Evolutionary conservation across 139 green algal genomes (phyloP).

Genomic region (Gonium pectorale): DNA sequence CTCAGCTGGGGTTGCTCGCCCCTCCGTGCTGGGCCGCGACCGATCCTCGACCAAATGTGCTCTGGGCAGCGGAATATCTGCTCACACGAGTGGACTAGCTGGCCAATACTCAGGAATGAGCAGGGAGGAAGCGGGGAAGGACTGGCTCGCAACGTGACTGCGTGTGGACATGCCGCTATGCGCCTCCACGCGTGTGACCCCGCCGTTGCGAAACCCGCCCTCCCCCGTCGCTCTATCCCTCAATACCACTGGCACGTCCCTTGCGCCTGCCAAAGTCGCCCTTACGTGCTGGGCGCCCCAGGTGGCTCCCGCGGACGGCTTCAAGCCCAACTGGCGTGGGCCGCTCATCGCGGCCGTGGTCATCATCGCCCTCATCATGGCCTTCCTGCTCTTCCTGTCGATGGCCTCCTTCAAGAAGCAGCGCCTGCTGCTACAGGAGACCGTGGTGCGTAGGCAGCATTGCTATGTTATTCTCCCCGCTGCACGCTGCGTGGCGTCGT

Average conservation of each 20-base stretch:
- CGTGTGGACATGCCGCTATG: no score
- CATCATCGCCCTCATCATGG: slow-evolving; percentile 48
- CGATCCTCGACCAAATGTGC: no score
- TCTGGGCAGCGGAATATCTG: not conserved
- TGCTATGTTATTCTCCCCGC: no score
- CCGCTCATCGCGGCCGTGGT: slow-evolving; percentile 56
- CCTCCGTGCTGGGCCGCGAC: no score
- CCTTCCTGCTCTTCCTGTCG: slow-evolving; percentile 50
- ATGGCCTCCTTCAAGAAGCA: slow-evolving; percentile 49
- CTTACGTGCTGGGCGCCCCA: not conserved
- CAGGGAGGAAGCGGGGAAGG: no score
- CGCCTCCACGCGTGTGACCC: no score
- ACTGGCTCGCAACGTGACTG: no score
- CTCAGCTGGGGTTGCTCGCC: no score
- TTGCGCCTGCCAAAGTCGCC: not conserved
- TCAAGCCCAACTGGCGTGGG: slow-evolving; percentile 18
- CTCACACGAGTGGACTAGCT: no score
- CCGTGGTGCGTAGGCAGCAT: slow-evolving; percentile 25
- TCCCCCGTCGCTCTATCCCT: not conserved
- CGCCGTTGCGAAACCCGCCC: no score
- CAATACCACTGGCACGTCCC: not conserved
- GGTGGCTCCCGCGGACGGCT: slow-evolving; percentile 2
- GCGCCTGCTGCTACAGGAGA: slow-evolving; percentile 46
- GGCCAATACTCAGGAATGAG: no score
- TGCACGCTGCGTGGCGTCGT: no score